phyloP scores from a whole-genome alignment of 192 early-diverging fungal genomes.

The Spizellomyces punctatus region DNA sequence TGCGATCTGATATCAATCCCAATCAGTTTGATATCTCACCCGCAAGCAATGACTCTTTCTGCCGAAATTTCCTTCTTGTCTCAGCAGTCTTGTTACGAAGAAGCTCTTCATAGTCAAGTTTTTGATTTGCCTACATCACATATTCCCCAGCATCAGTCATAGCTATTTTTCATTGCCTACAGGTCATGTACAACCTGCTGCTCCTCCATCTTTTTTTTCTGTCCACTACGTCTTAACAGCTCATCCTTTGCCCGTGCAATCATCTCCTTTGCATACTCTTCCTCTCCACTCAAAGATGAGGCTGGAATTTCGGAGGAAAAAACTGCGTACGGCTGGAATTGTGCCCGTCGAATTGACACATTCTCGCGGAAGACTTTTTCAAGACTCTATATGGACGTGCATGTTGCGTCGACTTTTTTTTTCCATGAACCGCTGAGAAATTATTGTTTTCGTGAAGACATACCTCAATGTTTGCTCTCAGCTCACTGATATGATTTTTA shows the following conservation, averaged over 20 bases:
- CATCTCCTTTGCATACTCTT: conserved; percentile 28
- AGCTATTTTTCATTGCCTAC: background rate
- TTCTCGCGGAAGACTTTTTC: conserved; percentile 31
- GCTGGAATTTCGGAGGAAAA: conserved; percentile 27
- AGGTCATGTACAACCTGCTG: conserved; percentile 10
- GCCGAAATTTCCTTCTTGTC: conserved; percentile 20
- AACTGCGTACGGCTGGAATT: conserved; percentile 35
- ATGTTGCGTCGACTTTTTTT: background rate
- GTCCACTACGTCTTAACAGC: conserved; percentile 10
- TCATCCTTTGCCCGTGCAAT: conserved; percentile 30
- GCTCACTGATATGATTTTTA: conserved; percentile 24
- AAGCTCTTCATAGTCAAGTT: conserved; percentile 21
- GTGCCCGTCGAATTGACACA: conserved; percentile 20
- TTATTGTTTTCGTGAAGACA: background rate
- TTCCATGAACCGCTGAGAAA: background rate
- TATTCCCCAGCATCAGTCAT: no score
- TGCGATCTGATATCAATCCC: no score
- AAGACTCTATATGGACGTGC: background rate
- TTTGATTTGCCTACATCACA: conserved; percentile 24
- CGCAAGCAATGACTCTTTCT: conserved; percentile 22
- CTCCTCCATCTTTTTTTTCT: conserved; percentile 30
- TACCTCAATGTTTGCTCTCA: conserved; percentile 15
- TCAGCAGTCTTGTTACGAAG: conserved; percentile 8
- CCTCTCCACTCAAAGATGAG: conserved; percentile 5
- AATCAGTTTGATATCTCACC: conserved; percentile 10